Evolutionary conservation across 768 basidiomycete species (phyloP), one percentile per base, ranked within the genome.

Genomic region (Pleurotus giganteus): DNA sequence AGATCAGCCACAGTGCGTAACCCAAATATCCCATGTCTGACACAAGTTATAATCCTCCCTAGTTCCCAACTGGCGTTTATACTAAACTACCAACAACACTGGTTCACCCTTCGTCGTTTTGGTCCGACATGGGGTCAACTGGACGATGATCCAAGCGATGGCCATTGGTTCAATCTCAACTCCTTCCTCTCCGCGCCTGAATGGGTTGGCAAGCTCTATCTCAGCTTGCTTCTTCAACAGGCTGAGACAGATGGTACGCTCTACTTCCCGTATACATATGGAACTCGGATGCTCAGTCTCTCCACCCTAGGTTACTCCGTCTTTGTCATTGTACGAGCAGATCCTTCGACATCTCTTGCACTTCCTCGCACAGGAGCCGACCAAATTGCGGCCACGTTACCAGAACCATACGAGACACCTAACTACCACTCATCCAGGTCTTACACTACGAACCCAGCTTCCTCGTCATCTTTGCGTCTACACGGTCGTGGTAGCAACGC

Each of bases 81-180:
- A 54, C 79, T 97, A 29, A 92, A 97, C 65, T 79, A 88, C 42
- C 75, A 87, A 44, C 85, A 90, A 51, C 94, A 96, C 63, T 97
- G 94, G 94, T 91, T 90, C 65, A 88, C 92, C 7, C 74, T 93
- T 28, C 84, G 91, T 42, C 83, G 89, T 17, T 95, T 95, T 64
- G 91, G 91, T 17, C 66, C 55, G 27, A 47, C 53, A 13, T 9
- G 9, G 2, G 21, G n/a, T 26, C 12, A 63, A 50, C 74, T 79
- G 13, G 70, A 69, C 15, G 59, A 78, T 13, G 80, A 83, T 63
- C 66, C 69, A 13, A 82, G 75, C 28, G 71, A 75, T 49, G 85
- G 82, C 11, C 85, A 91, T 66, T 94, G 92, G 92, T 94, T 91
- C 71, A 93, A 95, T 66, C 76, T 96, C 8, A 89, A 95, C 65